Evolutionary conservation across 2,329 filamentous ascomycete species (phyloP), one percentile per base, ranked within the genome.

Genomic region (Diplodia seriata): DNA sequence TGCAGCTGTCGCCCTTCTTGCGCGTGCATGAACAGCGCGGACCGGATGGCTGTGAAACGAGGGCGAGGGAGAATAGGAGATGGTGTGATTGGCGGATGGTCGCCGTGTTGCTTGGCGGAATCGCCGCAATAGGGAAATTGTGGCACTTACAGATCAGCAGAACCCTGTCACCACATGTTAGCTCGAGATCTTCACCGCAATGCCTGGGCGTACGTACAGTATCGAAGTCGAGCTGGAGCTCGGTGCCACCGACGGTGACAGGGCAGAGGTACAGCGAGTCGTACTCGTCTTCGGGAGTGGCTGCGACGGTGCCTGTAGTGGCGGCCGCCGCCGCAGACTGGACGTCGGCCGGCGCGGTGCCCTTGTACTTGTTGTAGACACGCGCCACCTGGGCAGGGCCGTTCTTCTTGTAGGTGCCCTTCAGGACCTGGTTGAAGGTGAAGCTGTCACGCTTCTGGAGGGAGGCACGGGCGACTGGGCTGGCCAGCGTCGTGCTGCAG

Each of bases 151-250:
- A 91, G 85, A 79, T 91, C 89, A 55, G 88, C 83, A 70, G 83
- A 90, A 70, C 83, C 59, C 40, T 51, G 29, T 29, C 49, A 38
- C 61, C 43, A 72, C 51, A 64, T 62, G 62, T 63, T 70, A 55
- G 49, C 20, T 31, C 14, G 20, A 9, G 15, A 53, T 54, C 36
- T 65, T 65, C 62, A 65, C 51, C 57, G 57, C 40, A 62, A 62
- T 0, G 23, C 18, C 61, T 38, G 61, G 8, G 74, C 72, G 70
- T 78, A 79, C 12, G 72, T 56, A 33, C 90, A n/a, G 91, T 93
- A 71, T 93, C 91, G 70, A 93, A 85, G 75, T 92, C 89, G 69
- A 93, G 76, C 69, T 87, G 85, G 70, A 92, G 76, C 3, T 81
- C 85, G 72, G 89, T 87, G 75, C 85, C 80, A 53, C 90, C 91